A percentile compares a stretch with the other conserved stretches of the same genome.
phyloP scores from a whole-genome alignment of 2,329 filamentous ascomycete genomes.

The Ophiostoma piceae region DNA sequence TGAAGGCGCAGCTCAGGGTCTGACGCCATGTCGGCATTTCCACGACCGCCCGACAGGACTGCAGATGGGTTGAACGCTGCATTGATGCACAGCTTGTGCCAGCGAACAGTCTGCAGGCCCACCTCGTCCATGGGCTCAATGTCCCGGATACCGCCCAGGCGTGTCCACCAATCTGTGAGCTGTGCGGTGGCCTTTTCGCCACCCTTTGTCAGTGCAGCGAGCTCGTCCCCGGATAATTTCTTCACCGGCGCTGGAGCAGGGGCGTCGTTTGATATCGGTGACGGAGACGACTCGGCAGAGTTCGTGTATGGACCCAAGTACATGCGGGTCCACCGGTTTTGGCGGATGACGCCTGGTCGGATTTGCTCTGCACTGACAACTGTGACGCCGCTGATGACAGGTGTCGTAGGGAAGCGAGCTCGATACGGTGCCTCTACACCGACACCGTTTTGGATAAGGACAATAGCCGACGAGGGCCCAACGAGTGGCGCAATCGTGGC shows the following conservation, averaged over 20 bases:
- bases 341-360: slow-evolving; percentile 56
- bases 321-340: slow-evolving; percentile 70
- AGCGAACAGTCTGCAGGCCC: slow-evolving; percentile 63
- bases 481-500: slow-evolving; percentile 58
- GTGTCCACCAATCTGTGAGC: slow-evolving; percentile 51
- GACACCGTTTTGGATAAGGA: slow-evolving; percentile 66
- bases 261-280: background rate
- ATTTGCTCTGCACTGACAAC: slow-evolving; percentile 64
- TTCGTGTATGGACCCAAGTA: slow-evolving; percentile 61
- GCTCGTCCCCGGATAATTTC: background rate
- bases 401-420: slow-evolving; percentile 53
- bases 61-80: slow-evolving; percentile 69
- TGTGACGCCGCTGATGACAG: slow-evolving; percentile 64
- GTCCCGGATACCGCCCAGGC: slow-evolving; percentile 58
- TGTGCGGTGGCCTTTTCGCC: slow-evolving; percentile 42
- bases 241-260: background rate
- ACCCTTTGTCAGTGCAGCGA: slow-evolving; percentile 21
- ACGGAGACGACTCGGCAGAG: slow-evolving; percentile 28
- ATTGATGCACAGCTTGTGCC: slow-evolving; percentile 75
- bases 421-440: slow-evolving; percentile 65
- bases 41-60: slow-evolving; percentile 58
- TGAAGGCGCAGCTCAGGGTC: slow-evolving; percentile 60
- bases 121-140: slow-evolving; percentile 55
- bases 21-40: slow-evolving; percentile 59
- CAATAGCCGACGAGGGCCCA: slow-evolving; percentile 48